Base-by-base conservation (phyloP, 108 stramenopile species). In the Cyclotella kingstonii region DNA sequence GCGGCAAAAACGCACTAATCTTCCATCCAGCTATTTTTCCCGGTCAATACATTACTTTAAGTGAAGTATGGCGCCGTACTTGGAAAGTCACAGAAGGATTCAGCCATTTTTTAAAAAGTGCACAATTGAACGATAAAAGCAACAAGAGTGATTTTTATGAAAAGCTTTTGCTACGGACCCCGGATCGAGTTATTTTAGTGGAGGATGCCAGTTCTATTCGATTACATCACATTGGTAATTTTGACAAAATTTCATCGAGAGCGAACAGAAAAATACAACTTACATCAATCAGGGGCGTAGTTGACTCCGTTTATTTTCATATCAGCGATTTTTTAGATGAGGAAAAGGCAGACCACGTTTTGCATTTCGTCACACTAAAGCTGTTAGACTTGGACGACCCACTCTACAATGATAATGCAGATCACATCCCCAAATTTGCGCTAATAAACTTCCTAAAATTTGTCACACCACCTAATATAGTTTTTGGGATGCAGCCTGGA, bases 41-140 rank as follows among this genome's bases (percentile, higher is more conserved):
- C 5, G 85, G 84, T 8, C 79, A 84, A 5, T 58, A 39, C 2
- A 57, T 84, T 51, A 51, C 62, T 26, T 62, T 92, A 17, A 26
- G 54, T 8, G 49, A 73, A 46, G 81, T 89, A 15, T 27, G 43
- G 12, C 61, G 73, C 49, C 76, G 84, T 17, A 70, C 50, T 22
- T 92, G 90, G 90, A 68, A 70, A 28, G 81, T 87, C 15, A 79
- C 84, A 14, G 53, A 78, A 4, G 64, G 60, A 11, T 57, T 89
- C 17, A 10, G 49, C 21, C 28, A 60, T 23, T 27, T 26, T 56
- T 6, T 12, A 12, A 44, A 29, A 27, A 26, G 17, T 19, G 2
- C 31, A 3, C 31, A 44, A 36, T 47, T 11, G 22, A 33, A 28
- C 21, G 19, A 18, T 45, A 56, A 42, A 40, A 6, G 31, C 1